Conservation (phyloP, 768 basidiomycete genomes). For the Panaeolus cyanescens region DNA sequence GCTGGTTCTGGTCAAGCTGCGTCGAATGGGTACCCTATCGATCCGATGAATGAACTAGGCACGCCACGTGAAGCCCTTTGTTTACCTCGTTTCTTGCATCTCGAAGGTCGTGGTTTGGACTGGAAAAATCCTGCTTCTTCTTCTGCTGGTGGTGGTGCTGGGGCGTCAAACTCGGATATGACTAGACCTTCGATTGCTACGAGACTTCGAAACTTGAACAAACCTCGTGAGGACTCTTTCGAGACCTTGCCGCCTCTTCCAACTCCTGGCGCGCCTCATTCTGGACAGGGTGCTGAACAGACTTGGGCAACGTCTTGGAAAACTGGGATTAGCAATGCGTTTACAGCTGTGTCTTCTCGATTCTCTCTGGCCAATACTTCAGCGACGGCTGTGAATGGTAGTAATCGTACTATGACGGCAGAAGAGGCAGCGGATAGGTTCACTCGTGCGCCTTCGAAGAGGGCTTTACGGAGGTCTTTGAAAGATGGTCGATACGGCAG, state of each 20-base stretch:
- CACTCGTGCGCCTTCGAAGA: slow-evolving; percentile 10
- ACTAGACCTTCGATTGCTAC: not conserved
- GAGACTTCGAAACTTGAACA: not conserved
- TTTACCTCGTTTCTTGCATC: not conserved
- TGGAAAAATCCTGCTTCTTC: no score
- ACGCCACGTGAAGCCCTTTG: not conserved
- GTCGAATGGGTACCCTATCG: slow-evolving; percentile 14
- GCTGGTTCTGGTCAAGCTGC: not conserved
- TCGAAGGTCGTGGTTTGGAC: slow-evolving; percentile 16
- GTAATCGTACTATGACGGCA: not conserved
- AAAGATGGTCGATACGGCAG: slow-evolving; percentile 5
- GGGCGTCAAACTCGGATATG: no score
- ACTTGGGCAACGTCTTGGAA: slow-evolving; percentile 42
- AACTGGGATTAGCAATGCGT: not conserved
- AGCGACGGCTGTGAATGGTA: slow-evolving; percentile 35
- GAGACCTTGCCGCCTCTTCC: not conserved
- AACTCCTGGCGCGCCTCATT: not conserved
- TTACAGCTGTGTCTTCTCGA: slow-evolving; percentile 31
- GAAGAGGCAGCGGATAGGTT: slow-evolving; percentile 9
- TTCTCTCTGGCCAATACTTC: slow-evolving; percentile 46
- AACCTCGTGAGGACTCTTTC: not conserved
- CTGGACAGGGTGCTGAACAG: slow-evolving; percentile 35
- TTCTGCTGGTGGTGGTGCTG: no score
- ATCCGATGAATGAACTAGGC: not conserved
- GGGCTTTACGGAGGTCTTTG: slow-evolving; percentile 7